A percentile compares a stretch with the other conserved stretches of the same genome.
These are phyloP conservation scores for Aspergillus carbonarius DNA, from an alignment of 2,329 filamentous ascomycete species.

Conservation along the genomic window DNA sequence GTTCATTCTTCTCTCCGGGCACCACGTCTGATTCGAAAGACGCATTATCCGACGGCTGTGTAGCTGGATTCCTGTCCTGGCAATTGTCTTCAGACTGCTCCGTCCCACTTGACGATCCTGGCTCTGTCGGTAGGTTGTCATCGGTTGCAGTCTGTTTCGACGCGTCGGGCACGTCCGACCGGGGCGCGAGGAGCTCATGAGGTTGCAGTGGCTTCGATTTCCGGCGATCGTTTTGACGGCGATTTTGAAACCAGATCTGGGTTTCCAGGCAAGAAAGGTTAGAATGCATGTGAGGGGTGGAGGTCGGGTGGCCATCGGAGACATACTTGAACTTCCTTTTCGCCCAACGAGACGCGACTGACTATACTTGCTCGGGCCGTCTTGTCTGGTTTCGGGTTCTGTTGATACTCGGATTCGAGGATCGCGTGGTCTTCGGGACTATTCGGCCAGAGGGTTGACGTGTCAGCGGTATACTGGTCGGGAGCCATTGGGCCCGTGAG, in stretches of 20 bases:
- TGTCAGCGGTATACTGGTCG: conserved; percentile 10
- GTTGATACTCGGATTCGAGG: conserved; percentile 79
- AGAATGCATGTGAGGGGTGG: neutral
- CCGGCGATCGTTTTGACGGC: conserved; percentile 85
- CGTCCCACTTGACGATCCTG: conserved; percentile 28
- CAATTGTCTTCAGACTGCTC: conserved; percentile 27
- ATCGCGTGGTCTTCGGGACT: conserved; percentile 87
- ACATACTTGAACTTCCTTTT: conserved; percentile 93
- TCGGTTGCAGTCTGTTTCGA: conserved; percentile 29
- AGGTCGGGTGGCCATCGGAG: conserved; percentile 1
- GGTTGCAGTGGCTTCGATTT: conserved; percentile 80
- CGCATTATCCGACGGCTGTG: conserved; percentile 23
- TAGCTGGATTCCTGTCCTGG: conserved; percentile 17
- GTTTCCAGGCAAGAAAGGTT: neutral
- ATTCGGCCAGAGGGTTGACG: conserved; percentile 6
- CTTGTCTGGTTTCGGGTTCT: conserved; percentile 90
- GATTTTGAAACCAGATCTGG: conserved; percentile 97
- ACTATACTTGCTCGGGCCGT: conserved; percentile 80
- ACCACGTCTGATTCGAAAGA: conserved; percentile 19
- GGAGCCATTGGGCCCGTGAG: neutral
- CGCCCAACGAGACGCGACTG: conserved; percentile 78
- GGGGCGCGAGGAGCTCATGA: conserved; percentile 63
- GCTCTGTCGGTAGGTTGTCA: conserved; percentile 30
- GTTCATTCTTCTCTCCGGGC: conserved; percentile 30
- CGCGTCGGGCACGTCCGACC: conserved; percentile 28